A percentile compares a stretch with the other conserved stretches of the same genome.
Conservation (phyloP, 225 moss, liverwort and hornwort species). For the Pseudisothecium myosuroides region DNA sequence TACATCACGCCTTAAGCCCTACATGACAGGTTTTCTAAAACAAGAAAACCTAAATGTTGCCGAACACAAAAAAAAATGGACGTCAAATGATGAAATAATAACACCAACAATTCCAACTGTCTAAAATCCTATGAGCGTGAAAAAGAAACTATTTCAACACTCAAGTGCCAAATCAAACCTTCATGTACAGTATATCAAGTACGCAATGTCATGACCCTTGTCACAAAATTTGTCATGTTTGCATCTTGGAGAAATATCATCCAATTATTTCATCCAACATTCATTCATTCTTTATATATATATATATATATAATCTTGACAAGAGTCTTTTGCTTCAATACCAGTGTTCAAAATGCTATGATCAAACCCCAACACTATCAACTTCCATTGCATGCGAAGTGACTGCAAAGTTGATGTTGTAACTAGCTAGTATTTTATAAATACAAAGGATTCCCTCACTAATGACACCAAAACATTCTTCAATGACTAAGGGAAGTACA, state of each 20-base stretch:
- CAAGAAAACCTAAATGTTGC: too few relatives aligned
- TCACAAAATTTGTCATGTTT: neutral
- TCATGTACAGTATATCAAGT: too few relatives aligned
- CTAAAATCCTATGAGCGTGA: too few relatives aligned
- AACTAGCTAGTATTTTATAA: neutral
- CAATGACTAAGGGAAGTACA: neutral
- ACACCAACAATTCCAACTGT: too few relatives aligned
- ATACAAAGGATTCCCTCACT: neutral
- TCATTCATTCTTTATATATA: neutral
- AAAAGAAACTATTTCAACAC: too few relatives aligned
- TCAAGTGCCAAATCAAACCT: too few relatives aligned
- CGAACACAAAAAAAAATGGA: too few relatives aligned
- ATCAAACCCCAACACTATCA: neutral
- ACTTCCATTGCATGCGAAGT: neutral
- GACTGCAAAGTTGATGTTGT: neutral
- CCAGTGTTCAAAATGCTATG: neutral
- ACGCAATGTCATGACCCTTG: accelerated
- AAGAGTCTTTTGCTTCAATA: neutral
- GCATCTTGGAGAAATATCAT: neutral
- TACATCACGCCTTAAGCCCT: too few relatives aligned
- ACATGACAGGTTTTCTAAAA: too few relatives aligned
- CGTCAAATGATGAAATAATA: too few relatives aligned
- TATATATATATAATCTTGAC: neutral
- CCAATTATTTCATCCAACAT: neutral
- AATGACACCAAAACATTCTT: neutral